These are phyloP conservation scores for Tilletia caries DNA, from an alignment of 1,284 basidiomycete genomes.

Conservation along the genomic window DNA sequence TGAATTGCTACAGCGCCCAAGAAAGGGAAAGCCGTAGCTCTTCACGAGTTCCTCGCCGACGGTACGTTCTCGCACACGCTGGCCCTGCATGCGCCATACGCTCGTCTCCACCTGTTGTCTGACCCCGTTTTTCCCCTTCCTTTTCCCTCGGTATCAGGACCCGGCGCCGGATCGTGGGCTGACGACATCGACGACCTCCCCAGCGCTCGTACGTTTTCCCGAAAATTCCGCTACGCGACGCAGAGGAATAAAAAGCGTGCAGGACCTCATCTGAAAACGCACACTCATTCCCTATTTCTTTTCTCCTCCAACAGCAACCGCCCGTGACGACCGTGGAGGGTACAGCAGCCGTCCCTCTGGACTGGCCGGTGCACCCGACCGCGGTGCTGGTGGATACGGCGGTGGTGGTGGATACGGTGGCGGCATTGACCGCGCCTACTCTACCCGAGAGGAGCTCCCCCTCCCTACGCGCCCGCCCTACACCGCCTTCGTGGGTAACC, in stretches of 20 bases:
- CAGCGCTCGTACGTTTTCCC: slow-evolving; percentile 32
- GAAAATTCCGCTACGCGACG: background rate
- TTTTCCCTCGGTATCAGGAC: slow-evolving; percentile 20
- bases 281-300: slow-evolving; percentile 34
- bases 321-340: background rate
- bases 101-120: no score
- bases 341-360: background rate
- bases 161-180: slow-evolving; percentile 51
- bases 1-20: slow-evolving; percentile 47
- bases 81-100: no score
- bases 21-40: slow-evolving; percentile 44
- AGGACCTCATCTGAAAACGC: slow-evolving; percentile 24
- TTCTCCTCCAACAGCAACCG: background rate
- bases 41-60: slow-evolving; percentile 50
- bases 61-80: no score
- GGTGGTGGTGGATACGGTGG: slow-evolving; percentile 19
- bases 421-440: slow-evolving; percentile 19
- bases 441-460: slow-evolving; percentile 79
- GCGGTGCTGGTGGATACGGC: slow-evolving; percentile 34
- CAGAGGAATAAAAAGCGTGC: no score
- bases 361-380: slow-evolving; percentile 28
- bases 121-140: background rate
- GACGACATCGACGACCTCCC: slow-evolving; percentile 52
- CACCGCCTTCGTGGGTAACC: slow-evolving; percentile 92
- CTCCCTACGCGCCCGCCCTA: slow-evolving; percentile 90